These are phyloP conservation scores for Dalbergia cochinchinensis DNA, from an alignment of 306 rosid genomes.

Conservation along the genomic window DNA sequence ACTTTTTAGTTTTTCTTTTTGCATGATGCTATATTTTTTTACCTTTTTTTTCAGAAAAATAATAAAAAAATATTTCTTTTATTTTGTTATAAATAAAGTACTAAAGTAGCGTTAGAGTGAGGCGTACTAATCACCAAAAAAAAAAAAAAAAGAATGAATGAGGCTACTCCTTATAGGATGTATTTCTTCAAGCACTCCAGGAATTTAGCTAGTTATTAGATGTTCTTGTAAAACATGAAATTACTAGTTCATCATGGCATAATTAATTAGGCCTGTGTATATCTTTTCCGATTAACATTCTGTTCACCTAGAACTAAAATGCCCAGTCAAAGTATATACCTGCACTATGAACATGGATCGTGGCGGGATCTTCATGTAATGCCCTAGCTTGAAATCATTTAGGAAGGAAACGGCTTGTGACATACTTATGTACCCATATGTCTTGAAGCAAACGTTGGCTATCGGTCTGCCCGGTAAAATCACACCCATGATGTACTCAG, in stretches of 20 bases:
- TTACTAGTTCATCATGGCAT: not conserved
- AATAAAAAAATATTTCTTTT: too few relatives aligned
- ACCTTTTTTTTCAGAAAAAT: too few relatives aligned
- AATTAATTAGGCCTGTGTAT: not conserved
- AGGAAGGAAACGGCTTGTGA: slow-evolving; percentile 73
- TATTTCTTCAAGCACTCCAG: too few relatives aligned
- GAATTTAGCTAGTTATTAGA: too few relatives aligned
- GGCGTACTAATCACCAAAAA: too few relatives aligned
- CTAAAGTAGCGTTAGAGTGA: too few relatives aligned
- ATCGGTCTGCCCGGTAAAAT: slow-evolving; percentile 74
- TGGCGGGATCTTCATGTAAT: slow-evolving; percentile 80
- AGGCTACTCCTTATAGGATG: too few relatives aligned
- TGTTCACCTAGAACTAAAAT: not conserved
- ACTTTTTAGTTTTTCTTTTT: too few relatives aligned
- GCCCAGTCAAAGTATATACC: slow-evolving; percentile 46
- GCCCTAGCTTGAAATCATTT: slow-evolving; percentile 74
- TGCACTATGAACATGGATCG: slow-evolving; percentile 76
- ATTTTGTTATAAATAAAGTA: too few relatives aligned
- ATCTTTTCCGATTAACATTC: not conserved
- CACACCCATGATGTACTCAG: slow-evolving; percentile 73
- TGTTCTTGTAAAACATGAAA: not conserved
- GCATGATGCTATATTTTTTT: too few relatives aligned
- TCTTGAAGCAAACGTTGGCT: slow-evolving; percentile 81
- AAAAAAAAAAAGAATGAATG: too few relatives aligned
- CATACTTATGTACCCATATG: slow-evolving; percentile 77